Evolutionary conservation across 2,329 filamentous ascomycete genomes (phyloP).

Genomic region (Cladosporium cucumerinum): DNA sequence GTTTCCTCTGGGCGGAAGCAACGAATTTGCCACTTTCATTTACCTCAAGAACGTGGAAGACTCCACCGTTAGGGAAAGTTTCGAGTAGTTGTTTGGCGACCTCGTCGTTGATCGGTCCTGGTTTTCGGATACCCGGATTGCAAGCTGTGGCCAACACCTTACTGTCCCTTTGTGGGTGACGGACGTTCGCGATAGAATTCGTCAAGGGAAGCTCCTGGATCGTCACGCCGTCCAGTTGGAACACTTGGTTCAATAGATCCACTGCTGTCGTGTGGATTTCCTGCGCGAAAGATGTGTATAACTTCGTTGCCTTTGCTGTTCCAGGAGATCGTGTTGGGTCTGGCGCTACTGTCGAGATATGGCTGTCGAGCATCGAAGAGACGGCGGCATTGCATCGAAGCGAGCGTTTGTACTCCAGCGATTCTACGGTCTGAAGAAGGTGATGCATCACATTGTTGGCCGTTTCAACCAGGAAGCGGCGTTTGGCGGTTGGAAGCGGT

Average conservation of each 20-base stretch:
- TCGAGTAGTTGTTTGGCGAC: not conserved
- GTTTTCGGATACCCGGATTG: not conserved
- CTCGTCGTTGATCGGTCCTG: not conserved
- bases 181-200: not conserved
- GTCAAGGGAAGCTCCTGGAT: slow-evolving; percentile 6
- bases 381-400: slow-evolving; percentile 8
- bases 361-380: slow-evolving; percentile 6
- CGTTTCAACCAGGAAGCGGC: slow-evolving; percentile 2
- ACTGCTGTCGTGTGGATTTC: not conserved
- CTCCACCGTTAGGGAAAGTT: not conserved
- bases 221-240: slow-evolving; percentile 4
- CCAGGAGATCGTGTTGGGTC: not conserved
- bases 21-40: not conserved
- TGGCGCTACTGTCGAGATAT: not conserved
- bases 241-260: not conserved
- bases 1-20: not conserved
- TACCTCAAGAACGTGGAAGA: not conserved
- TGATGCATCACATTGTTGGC: slow-evolving; percentile 1
- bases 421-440: slow-evolving; percentile 12
- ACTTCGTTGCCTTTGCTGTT: not conserved
- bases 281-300: not conserved
- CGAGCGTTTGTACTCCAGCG: slow-evolving; percentile 12
- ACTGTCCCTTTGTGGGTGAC: not conserved
- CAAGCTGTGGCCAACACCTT: not conserved
- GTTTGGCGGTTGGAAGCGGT: not conserved